Evolutionary conservation across 23 red algal species (phyloP), one percentile per base, ranked within the genome.

Genomic region (Pyropia haitanensis): DNA sequence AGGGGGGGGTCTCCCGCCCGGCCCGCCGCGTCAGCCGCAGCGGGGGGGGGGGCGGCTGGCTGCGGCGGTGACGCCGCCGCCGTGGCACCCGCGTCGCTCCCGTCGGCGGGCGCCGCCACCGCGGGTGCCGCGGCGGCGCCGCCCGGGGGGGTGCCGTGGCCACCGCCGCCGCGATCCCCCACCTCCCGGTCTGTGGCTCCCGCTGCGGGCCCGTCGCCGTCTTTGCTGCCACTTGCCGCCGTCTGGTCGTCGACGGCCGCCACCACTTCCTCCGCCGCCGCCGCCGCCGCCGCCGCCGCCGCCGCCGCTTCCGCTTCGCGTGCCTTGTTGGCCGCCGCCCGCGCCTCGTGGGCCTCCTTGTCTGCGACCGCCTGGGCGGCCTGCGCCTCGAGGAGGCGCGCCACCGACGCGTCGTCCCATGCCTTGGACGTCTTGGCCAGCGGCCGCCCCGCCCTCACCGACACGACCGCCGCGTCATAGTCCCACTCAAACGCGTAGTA

Each of bases 401-500:
- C 30, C 18, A 33, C 55, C 23, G 31, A 32, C 25, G 27, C 18
- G 23, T 65, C 29, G 19, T 76, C 53, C 80, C 80, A 85, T 2
- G 51, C 61, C 17, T 70, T 60, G 3, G 29, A 29, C 32, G 51
- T 31, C 59, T 70, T 75, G 0, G 51, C 17, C 32, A 85, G 21
- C 27, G 75, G 49, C 25, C 67, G 70, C 3, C 82, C 82, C 27
- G 14, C 25, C 14, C 94, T 75, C 26, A 91, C 74, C 20, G 73
- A 89, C 4, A 85, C 86, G 18, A 90, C 76, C 22, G 75, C 48
- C 15, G 65, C 76, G 18, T 72, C 60, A 58, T 91, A 91, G 44
- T 88, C 71, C 59, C 88, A 91, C 22, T 44, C 58, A 52, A 77
- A 87, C 7, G 84, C 86, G 52, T 88, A 91, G 60, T 86, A 91